A percentile compares a stretch with the other conserved stretches of the same genome.
phyloP scores from a whole-genome alignment of 108 stramenopile genomes.

The Schizochytrium sp. region DNA sequence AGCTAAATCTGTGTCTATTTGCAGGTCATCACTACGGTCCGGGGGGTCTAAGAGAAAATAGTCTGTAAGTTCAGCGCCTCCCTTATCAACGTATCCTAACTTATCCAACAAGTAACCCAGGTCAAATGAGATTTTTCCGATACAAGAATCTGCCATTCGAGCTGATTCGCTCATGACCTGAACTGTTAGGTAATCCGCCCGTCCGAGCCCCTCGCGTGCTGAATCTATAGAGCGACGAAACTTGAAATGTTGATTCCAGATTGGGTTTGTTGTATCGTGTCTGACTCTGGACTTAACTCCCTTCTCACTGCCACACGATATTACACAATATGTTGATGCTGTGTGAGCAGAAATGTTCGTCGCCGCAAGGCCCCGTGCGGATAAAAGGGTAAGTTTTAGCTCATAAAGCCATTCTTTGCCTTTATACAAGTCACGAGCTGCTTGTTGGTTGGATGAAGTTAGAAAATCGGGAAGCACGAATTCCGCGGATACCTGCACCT shows the following conservation, averaged over 20 bases:
- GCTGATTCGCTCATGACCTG: background rate
- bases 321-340: background rate
- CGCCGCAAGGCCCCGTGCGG: background rate
- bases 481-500: slow-evolving; percentile 5
- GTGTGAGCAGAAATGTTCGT: background rate
- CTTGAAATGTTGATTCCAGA: slow-evolving; percentile 50
- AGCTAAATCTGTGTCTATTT: too few species aligned
- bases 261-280: slow-evolving; percentile 20
- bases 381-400: slow-evolving; percentile 22
- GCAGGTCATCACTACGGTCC: background rate
- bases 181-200: background rate
- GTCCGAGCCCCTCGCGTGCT: slow-evolving; percentile 18
- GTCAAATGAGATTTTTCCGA: background rate
- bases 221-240: background rate
- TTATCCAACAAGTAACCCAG: slow-evolving; percentile 12
- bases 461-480: slow-evolving; percentile 1
- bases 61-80: background rate
- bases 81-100: slow-evolving; percentile 47
- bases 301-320: background rate
- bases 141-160: background rate
- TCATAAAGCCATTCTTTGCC: slow-evolving; percentile 56
- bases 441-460: background rate
- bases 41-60: slow-evolving; percentile 3
- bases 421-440: slow-evolving; percentile 9
- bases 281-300: background rate